These are phyloP conservation scores for Asterochloris sp. DNA, from an alignment of 139 green algal species.

Conservation along the genomic window DNA sequence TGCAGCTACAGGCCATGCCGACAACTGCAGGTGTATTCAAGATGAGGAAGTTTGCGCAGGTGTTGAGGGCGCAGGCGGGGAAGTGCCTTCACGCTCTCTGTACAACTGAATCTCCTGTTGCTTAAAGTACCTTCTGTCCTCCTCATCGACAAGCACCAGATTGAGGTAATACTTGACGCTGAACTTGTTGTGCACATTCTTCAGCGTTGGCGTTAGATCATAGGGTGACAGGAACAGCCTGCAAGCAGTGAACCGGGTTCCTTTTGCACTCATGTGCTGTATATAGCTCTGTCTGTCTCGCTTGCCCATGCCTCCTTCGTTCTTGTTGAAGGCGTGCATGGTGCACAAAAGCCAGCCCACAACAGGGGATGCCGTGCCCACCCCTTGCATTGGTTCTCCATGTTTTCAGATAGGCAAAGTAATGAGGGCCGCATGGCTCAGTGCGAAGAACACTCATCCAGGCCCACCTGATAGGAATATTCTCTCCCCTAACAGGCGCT, in stretches of 20 bases:
- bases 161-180: constrained; percentile 98
- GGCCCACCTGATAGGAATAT: constrained; percentile 79
- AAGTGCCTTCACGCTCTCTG: constrained; percentile 27
- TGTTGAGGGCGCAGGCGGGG: no score
- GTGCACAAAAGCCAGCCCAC: not conserved
- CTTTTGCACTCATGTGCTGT: no score
- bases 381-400: not conserved
- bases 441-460: not conserved
- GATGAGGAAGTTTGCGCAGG: no score
- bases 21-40: no score
- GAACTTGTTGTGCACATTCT: constrained; percentile 95
- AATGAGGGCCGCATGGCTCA: not conserved
- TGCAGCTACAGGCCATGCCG: no score
- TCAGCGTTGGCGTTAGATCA: constrained; percentile 93
- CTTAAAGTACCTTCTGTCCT: constrained; percentile 97
- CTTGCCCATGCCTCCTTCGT: no score
- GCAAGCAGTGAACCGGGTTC: not conserved
- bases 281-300: no score
- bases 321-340: not conserved
- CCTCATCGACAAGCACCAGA: constrained; percentile 98
- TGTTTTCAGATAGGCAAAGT: not conserved
- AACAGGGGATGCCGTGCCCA: not conserved
- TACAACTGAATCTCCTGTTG: constrained; percentile 90
- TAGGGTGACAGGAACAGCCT: constrained; percentile 94
- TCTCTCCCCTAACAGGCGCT: constrained; percentile 88